A percentile compares a stretch with the other conserved stretches of the same genome.
Conservation (phyloP, 345 rosid genomes). For the Lepidium aucheri region DNA sequence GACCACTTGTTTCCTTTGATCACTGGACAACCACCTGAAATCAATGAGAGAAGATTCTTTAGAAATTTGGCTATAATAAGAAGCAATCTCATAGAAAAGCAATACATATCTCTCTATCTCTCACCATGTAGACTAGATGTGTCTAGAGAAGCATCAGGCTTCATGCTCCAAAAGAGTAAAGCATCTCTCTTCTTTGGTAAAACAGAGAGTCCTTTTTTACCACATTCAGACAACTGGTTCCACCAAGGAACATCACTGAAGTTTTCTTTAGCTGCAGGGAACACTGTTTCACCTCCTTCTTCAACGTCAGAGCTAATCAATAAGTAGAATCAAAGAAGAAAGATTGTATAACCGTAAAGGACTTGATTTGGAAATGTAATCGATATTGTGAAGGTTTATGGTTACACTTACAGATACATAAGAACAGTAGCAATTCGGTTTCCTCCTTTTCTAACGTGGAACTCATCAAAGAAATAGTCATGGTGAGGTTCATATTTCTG, state of each 20-base stretch:
- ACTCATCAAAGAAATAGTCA: slow-evolving; percentile 78
- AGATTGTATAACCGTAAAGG: background rate
- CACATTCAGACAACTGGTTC: slow-evolving; percentile 76
- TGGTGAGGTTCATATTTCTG: slow-evolving; percentile 85
- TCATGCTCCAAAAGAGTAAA: slow-evolving; percentile 86
- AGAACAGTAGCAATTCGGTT: slow-evolving; percentile 86
- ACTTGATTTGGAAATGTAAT: too few relatives aligned
- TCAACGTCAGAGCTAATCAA: slow-evolving; percentile 66
- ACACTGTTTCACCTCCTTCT: slow-evolving; percentile 94
- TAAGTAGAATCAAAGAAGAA: slow-evolving; percentile 9
- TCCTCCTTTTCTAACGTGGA: slow-evolving; percentile 69
- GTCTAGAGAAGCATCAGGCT: slow-evolving; percentile 65
- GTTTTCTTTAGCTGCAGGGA: slow-evolving; percentile 84
- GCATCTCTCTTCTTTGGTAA: slow-evolving; percentile 89
- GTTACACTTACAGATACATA: slow-evolving; percentile 80
- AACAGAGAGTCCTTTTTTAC: slow-evolving; percentile 66
- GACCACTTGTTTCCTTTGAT: slow-evolving; percentile 94
- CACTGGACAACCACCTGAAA: slow-evolving; percentile 83
- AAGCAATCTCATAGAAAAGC: background rate
- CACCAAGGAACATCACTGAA: slow-evolving; percentile 77
- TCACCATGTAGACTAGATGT: slow-evolving; percentile 84
- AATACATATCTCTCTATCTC: slow-evolving; percentile 10
- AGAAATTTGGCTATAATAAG: background rate
- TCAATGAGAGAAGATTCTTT: background rate
- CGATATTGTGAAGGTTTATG: background rate